phyloP scores from a whole-genome alignment of 352 stramenopile genomes.

The Phytophthora sansomeana region DNA sequence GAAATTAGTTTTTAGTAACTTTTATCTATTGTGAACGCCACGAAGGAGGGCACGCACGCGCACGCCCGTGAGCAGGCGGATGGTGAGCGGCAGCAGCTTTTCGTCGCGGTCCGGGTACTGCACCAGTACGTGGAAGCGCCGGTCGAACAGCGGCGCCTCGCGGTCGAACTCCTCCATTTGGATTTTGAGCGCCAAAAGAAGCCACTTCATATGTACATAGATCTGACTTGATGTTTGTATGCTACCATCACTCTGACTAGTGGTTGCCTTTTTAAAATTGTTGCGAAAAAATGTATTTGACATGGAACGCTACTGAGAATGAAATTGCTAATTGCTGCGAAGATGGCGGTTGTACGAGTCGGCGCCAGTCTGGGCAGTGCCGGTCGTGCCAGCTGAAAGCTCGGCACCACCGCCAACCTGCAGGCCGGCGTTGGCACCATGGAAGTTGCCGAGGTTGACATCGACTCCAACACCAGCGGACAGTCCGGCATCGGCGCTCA shows the following conservation, averaged over 20 bases:
- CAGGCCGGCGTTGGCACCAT: slow-evolving; percentile 10
- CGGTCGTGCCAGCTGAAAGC: too few relatives aligned
- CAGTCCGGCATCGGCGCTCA: slow-evolving; percentile 6
- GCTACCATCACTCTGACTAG: too few relatives aligned
- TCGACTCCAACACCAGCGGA: slow-evolving; percentile 2
- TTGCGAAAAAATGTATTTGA: not conserved
- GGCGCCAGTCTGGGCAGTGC: too few relatives aligned
- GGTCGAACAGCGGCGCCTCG: slow-evolving; percentile 84
- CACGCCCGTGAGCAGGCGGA: slow-evolving; percentile 78
- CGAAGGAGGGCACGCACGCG: slow-evolving; percentile 51
- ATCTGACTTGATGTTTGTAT: too few relatives aligned
- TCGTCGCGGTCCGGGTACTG: slow-evolving; percentile 85
- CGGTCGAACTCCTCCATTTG: slow-evolving; percentile 86
- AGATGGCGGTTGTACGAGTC: slow-evolving; percentile 1
- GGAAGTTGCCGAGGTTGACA: not conserved
- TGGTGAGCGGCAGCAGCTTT: slow-evolving; percentile 76
- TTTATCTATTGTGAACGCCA: not conserved
- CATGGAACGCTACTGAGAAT: not conserved
- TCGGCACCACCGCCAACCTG: not conserved
- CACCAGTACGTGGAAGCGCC: slow-evolving; percentile 84
- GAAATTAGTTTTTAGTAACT: slow-evolving; percentile 1
- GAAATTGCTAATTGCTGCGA: not conserved
- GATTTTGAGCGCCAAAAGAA: too few relatives aligned
- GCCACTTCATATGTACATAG: too few relatives aligned
- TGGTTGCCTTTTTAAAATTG: too few relatives aligned